phyloP scores from a whole-genome alignment of 2,329 filamentous ascomycete species.

The Aureobasidium namibiae region DNA sequence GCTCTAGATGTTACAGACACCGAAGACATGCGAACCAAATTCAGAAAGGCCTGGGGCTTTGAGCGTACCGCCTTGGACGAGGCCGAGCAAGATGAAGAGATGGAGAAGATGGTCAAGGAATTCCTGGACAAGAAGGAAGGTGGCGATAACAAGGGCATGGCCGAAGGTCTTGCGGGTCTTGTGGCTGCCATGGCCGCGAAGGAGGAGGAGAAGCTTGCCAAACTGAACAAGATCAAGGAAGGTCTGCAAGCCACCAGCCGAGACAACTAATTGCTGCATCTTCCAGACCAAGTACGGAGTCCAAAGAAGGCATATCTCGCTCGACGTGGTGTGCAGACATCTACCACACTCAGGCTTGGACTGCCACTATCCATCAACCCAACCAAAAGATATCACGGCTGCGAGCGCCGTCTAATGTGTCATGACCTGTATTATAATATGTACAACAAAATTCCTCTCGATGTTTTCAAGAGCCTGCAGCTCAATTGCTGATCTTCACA shows the following conservation, averaged over 20 bases:
- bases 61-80: constrained; percentile 36
- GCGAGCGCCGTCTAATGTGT: constrained; percentile 4
- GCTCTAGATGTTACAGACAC: constrained; percentile 59
- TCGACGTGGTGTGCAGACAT: background rate
- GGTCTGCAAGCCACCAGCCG: background rate
- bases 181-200: constrained; percentile 15
- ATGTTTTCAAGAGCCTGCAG: background rate
- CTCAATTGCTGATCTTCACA: constrained; percentile 30
- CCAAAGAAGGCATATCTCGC: background rate
- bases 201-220: constrained; percentile 23
- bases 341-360: too few relatives aligned
- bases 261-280: background rate
- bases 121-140: constrained; percentile 42
- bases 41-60: constrained; percentile 47
- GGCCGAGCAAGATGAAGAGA: constrained; percentile 43
- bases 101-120: constrained; percentile 45
- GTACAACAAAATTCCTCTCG: background rate
- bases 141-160: constrained; percentile 29
- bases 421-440: constrained; percentile 20
- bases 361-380: background rate
- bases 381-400: too few relatives aligned
- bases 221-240: constrained; percentile 15
- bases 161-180: constrained; percentile 17
- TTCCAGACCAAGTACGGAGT: background rate
- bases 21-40: constrained; percentile 52